These are phyloP conservation scores for Suillus fuscotomentosus DNA, from an alignment of 768 basidiomycete genomes.

Conservation along the genomic window DNA sequence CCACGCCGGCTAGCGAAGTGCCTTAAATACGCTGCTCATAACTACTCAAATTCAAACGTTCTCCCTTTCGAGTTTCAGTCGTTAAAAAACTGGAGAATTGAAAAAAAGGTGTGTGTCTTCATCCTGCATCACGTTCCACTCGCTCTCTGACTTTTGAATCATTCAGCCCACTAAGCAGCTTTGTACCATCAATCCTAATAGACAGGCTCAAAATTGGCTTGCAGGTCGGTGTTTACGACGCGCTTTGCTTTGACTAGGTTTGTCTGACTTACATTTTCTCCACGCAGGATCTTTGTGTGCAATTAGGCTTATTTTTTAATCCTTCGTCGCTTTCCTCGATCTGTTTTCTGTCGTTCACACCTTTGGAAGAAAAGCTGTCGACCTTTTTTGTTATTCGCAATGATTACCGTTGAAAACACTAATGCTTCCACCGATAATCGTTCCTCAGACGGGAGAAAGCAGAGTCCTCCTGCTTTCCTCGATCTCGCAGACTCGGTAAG, in stretches of 20 bases:
- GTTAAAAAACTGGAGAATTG: conserved; percentile 33
- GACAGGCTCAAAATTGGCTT: conserved; percentile 76
- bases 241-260: conserved; percentile 22
- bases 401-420: conserved; percentile 74
- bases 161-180: conserved; percentile 48
- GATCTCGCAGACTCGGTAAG: conserved; percentile 92
- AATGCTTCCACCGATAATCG: conserved; percentile 72
- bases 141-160: conserved; percentile 16
- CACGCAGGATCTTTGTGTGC: conserved; percentile 62
- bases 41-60: conserved; percentile 27
- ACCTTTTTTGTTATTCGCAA: conserved; percentile 47
- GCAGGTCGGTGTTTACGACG: conserved; percentile 45
- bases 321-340: conserved; percentile 44
- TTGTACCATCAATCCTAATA: conserved; percentile 83
- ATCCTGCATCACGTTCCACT: conserved; percentile 13
- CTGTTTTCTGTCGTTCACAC: conserved; percentile 43
- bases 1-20: conserved; percentile 39
- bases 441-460: conserved; percentile 70
- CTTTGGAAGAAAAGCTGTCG: conserved; percentile 51
- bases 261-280: conserved; percentile 21
- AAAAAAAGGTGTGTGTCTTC: conserved; percentile 42
- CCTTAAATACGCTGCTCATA: conserved; percentile 39
- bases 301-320: conserved; percentile 59
- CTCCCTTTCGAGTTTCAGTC: conserved; percentile 28
- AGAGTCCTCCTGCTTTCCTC: conserved; percentile 88